These are phyloP conservation scores for Hypoxylon rickii DNA, from an alignment of 495 filamentous ascomycete genomes.

Conservation along the genomic window DNA sequence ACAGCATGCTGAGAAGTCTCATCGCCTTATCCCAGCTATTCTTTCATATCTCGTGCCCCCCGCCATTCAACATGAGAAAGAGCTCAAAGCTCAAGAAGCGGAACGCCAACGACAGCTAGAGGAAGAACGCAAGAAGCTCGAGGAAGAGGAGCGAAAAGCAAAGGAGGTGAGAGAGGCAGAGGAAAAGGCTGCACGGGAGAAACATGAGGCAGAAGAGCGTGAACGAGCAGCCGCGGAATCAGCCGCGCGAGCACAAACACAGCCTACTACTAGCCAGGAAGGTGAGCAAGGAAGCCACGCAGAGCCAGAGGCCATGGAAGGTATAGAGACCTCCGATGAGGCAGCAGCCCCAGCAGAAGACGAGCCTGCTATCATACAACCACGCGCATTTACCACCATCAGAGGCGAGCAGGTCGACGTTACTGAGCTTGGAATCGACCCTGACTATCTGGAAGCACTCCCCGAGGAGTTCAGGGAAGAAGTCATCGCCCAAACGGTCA, in stretches of 20 bases:
- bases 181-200: slow-evolving; percentile 59
- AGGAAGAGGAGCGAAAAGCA: slow-evolving; percentile 58
- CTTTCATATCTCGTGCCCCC: slow-evolving; percentile 77
- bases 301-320: slow-evolving; percentile 78
- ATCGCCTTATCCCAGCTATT: slow-evolving; percentile 68
- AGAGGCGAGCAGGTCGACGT: slow-evolving; percentile 87
- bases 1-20: slow-evolving; percentile 70
- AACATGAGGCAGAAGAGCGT: slow-evolving; percentile 62
- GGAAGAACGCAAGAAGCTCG: slow-evolving; percentile 63
- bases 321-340: slow-evolving; percentile 66
- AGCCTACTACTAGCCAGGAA: slow-evolving; percentile 18
- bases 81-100: slow-evolving; percentile 62
- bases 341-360: slow-evolving; percentile 41
- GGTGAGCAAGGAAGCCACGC: slow-evolving; percentile 25
- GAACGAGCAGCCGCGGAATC: slow-evolving; percentile 51
- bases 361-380: slow-evolving; percentile 37
- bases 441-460: slow-evolving; percentile 88
- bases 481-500: slow-evolving; percentile 85
- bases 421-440: slow-evolving; percentile 90
- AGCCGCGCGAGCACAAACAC: slow-evolving; percentile 43
- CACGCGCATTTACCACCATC: slow-evolving; percentile 76
- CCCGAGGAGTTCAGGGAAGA: slow-evolving; percentile 96
- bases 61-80: slow-evolving; percentile 77
- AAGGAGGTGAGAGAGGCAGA: slow-evolving; percentile 64
- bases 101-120: slow-evolving; percentile 67